A percentile compares a stretch with the other conserved stretches of the same genome.
Evolutionary conservation across 371 early-diverging fungal species (phyloP).

Genomic region (Rhizopus stolonifer): DNA sequence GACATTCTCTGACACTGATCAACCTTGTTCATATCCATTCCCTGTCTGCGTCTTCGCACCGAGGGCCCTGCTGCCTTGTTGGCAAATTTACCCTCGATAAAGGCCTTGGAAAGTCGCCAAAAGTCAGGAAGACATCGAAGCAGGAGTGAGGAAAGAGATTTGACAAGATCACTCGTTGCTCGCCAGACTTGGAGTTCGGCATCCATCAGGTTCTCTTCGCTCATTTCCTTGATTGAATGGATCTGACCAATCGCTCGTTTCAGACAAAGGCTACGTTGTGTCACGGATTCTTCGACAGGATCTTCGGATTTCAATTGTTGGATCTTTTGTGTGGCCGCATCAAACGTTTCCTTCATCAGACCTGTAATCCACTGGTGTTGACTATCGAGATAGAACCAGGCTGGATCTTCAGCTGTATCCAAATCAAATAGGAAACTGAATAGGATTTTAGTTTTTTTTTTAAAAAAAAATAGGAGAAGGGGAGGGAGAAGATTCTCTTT

Average conservation of each 20-base stretch:
- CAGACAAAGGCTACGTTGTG: slow-evolving; percentile 32
- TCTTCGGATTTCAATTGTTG: slow-evolving; percentile 21
- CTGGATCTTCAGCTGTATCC: slow-evolving; percentile 85
- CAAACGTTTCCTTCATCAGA: slow-evolving; percentile 67
- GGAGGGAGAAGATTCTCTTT: too few relatives aligned
- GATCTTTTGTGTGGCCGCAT: slow-evolving; percentile 50
- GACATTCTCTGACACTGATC: slow-evolving; percentile 79
- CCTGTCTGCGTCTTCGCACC: slow-evolving; percentile 41
- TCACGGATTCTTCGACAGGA: slow-evolving; percentile 30
- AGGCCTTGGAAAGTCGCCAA: slow-evolving; percentile 85
- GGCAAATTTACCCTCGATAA: slow-evolving; percentile 80
- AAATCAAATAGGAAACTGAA: slow-evolving; percentile 76
- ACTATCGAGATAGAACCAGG: slow-evolving; percentile 85
- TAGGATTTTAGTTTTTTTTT: neutral
- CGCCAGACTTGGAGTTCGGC: slow-evolving; percentile 72
- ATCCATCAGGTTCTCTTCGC: slow-evolving; percentile 7
- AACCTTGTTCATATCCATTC: slow-evolving; percentile 69
- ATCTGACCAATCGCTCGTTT: slow-evolving; percentile 40
- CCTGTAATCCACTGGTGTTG: slow-evolving; percentile 87
- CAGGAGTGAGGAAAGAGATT: slow-evolving; percentile 73
- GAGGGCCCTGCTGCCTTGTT: slow-evolving; percentile 37
- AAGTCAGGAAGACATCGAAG: slow-evolving; percentile 87
- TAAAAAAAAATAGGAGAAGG: too few relatives aligned
- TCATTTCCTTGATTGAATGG: slow-evolving; percentile 6
- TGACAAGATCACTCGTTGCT: slow-evolving; percentile 65